Evolutionary conservation across 371 early-diverging fungal genomes (phyloP).

Genomic region (Mucor irregularis): DNA sequence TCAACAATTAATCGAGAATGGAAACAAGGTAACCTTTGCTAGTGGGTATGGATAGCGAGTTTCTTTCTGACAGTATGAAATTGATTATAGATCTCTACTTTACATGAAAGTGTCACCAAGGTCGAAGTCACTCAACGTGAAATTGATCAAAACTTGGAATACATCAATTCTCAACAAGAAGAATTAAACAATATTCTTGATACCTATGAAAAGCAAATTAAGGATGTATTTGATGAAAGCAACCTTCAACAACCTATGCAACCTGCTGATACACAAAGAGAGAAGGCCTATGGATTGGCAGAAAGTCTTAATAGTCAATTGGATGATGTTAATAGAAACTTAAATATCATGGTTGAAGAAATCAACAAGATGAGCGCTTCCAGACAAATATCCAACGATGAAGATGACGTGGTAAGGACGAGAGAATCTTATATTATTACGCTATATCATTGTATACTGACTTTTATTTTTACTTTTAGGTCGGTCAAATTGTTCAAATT

Average conservation of each 20-base stretch:
- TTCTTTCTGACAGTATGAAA: too few species aligned
- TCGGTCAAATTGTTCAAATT: conserved; percentile 86
- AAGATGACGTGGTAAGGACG: conserved; percentile 40
- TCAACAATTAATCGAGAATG: conserved; percentile 81
- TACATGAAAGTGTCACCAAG: conserved; percentile 70
- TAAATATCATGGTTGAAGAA: conserved; percentile 84
- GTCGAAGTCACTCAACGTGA: conserved; percentile 76
- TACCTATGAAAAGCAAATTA: conserved; percentile 75
- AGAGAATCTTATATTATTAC: not conserved
- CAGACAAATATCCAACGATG: conserved; percentile 38
- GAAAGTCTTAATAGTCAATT: conserved; percentile 83
- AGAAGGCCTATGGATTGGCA: conserved; percentile 81
- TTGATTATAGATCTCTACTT: conserved; percentile 72
- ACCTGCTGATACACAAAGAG: conserved; percentile 85
- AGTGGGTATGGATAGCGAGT: too few species aligned
- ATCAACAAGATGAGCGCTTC: conserved; percentile 71
- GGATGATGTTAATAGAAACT: conserved; percentile 80
- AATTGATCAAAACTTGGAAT: conserved; percentile 82
- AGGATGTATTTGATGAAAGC: conserved; percentile 51
- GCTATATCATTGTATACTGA: conserved; percentile 7
- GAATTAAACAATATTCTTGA: conserved; percentile 80
- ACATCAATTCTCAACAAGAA: conserved; percentile 84
- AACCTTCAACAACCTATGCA: conserved; percentile 51
- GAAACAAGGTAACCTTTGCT: conserved; percentile 65
- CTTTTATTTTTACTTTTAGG: conserved; percentile 23